Percentiles rank a stretch among this genome's conserved stretches.
phyloP scores from a whole-genome alignment of 1,139 yeast genomes.

The Nakaseomyces sp. region DNA sequence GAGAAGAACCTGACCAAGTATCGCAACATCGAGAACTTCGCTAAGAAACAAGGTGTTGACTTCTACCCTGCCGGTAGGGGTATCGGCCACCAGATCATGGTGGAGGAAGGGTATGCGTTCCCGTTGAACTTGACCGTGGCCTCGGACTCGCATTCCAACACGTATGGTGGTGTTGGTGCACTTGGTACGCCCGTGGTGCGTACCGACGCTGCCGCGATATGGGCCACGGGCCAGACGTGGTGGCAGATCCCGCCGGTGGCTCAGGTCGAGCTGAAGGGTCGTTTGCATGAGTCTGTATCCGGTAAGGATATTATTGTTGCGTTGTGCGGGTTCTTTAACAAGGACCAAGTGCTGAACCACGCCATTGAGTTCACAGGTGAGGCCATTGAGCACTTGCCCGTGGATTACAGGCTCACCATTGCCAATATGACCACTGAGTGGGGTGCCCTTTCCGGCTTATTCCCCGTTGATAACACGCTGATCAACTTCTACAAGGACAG shows the following conservation, averaged over 20 bases:
- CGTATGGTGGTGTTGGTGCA: constrained; percentile 94
- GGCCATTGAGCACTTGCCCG: constrained; percentile 60
- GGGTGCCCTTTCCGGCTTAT: constrained; percentile 96
- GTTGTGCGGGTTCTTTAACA: constrained; percentile 87
- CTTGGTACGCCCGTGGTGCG: constrained; percentile 96
- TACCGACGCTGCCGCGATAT: constrained; percentile 96
- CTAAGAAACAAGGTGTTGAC: constrained; percentile 85
- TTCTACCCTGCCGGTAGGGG: constrained; percentile 99
- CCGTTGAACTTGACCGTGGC: constrained; percentile 92
- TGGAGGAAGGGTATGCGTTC: constrained; percentile 97
- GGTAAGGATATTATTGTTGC: constrained; percentile 98
- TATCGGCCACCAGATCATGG: constrained; percentile 97
- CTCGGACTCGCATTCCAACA: constrained; percentile 94
- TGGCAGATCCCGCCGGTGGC: constrained; percentile 99
- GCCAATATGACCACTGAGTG: constrained; percentile 99
- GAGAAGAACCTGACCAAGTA: constrained; percentile 86
- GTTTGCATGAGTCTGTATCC: constrained; percentile 75
- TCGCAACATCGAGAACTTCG: constrained; percentile 78
- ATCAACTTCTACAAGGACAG: constrained; percentile 68
- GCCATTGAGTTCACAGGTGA: constrained; percentile 95
- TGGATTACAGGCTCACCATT: constrained; percentile 89
- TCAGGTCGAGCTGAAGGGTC: constrained; percentile 75
- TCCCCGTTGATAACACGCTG: constrained; percentile 81
- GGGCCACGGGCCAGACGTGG: constrained; percentile 99
- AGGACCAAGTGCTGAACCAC: constrained; percentile 93